Percentiles rank a stretch among this genome's conserved stretches.
phyloP scores from a whole-genome alignment of 192 early-diverging fungal genomes.

The Coemansia sp. region DNA sequence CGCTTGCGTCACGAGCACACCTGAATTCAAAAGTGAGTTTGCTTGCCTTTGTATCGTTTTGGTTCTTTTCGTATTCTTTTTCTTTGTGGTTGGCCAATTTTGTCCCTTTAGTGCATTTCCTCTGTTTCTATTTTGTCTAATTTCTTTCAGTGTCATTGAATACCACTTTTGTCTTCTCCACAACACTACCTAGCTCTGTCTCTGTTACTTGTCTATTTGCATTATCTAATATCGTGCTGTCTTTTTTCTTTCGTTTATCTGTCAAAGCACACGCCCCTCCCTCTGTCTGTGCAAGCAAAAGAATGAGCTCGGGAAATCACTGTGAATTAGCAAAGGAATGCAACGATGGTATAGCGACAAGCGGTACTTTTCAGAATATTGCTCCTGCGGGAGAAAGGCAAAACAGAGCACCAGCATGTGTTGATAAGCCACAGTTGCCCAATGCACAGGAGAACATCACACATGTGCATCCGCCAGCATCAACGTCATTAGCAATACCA shows the following conservation, averaged over 20 bases:
- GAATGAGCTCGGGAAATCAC: background rate
- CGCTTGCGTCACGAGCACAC: constrained; percentile 13
- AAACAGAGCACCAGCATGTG: background rate
- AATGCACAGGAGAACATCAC: too few relatives aligned
- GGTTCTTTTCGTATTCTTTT: background rate
- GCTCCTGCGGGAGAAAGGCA: background rate
- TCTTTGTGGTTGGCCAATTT: background rate
- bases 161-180: background rate
- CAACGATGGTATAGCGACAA: background rate
- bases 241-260: background rate
- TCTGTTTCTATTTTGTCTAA: background rate
- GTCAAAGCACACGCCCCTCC: too few relatives aligned
- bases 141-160: background rate
- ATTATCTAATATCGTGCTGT: background rate
- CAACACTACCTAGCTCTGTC: background rate
- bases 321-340: background rate
- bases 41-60: background rate
- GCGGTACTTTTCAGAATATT: too few relatives aligned
- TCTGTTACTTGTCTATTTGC: background rate
- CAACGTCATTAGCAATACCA: too few relatives aligned
- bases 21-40: background rate
- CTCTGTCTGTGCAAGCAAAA: background rate
- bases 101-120: background rate
- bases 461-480: too few relatives aligned
- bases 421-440: background rate